phyloP scores from a whole-genome alignment of 2,329 filamentous ascomycete species.

The Leptographium radiaticola region DNA sequence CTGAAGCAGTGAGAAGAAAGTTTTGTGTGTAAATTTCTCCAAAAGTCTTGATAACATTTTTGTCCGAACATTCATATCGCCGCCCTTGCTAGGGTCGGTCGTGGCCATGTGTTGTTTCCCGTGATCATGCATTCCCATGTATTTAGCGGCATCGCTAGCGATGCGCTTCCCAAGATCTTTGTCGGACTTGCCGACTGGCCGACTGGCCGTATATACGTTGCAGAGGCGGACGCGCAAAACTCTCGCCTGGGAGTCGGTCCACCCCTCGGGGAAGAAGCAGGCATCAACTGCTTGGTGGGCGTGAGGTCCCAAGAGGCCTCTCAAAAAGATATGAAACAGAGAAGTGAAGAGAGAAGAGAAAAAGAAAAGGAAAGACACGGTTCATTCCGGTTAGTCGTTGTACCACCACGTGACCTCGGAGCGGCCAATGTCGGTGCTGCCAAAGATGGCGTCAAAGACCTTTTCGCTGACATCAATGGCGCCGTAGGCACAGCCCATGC shows the following conservation, averaged over 20 bases:
- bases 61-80: neutral
- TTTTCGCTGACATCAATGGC: constrained; percentile 37
- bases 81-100: neutral
- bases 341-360: neutral
- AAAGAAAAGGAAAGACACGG: neutral
- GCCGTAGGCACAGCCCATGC: constrained; percentile 47
- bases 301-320: neutral
- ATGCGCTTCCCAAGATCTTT: neutral
- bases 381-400: constrained; percentile 7
- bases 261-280: neutral
- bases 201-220: neutral
- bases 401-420: constrained; percentile 18
- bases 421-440: constrained; percentile 20
- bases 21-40: too few species aligned
- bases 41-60: too few species aligned
- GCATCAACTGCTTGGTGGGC: neutral
- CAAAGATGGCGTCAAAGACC: constrained; percentile 38
- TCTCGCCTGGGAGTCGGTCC: constrained; percentile 3
- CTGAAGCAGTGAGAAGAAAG: too few species aligned
- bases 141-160: neutral
- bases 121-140: neutral
- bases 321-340: neutral
- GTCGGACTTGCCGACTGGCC: neutral
- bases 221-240: neutral
- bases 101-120: neutral